These are phyloP conservation scores for Barbarea vulgaris DNA, from an alignment of 345 rosid species.

Conservation along the genomic window DNA sequence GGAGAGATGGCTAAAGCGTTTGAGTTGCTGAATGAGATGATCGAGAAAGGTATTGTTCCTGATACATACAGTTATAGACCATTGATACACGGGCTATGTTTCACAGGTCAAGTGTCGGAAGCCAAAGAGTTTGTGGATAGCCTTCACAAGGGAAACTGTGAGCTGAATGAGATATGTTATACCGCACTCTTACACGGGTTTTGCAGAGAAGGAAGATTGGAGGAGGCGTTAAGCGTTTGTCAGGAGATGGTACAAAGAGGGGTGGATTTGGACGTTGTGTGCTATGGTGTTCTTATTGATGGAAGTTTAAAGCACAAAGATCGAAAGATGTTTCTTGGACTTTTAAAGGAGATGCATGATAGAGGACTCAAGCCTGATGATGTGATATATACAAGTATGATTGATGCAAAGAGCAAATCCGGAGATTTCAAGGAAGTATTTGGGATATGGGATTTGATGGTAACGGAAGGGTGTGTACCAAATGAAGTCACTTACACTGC, in stretches of 20 bases:
- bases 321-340: conserved; percentile 46
- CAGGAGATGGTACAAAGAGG: conserved; percentile 77
- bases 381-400: conserved; percentile 80
- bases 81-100: conserved; percentile 78
- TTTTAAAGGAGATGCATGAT: conserved; percentile 71
- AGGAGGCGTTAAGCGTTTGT: conserved; percentile 65
- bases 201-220: conserved; percentile 78
- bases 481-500: conserved; percentile 87
- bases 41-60: conserved; percentile 65
- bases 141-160: conserved; percentile 56
- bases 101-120: conserved; percentile 58
- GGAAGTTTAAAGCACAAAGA: conserved; percentile 68
- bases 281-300: conserved; percentile 78
- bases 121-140: conserved; percentile 74
- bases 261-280: conserved; percentile 76
- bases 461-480: conserved; percentile 65
- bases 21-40: conserved; percentile 67
- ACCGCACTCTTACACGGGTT: conserved; percentile 76
- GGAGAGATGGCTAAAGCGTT: conserved; percentile 67
- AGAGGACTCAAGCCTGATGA: conserved; percentile 72
- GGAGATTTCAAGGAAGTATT: conserved; percentile 73
- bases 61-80: conserved; percentile 86
- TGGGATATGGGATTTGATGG: conserved; percentile 78
- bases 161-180: conserved; percentile 84
- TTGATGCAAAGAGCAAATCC: conserved; percentile 70